Evolutionary conservation across 192 early-diverging fungal species (phyloP).

Genomic region (Backusella liffmaniae): DNA sequence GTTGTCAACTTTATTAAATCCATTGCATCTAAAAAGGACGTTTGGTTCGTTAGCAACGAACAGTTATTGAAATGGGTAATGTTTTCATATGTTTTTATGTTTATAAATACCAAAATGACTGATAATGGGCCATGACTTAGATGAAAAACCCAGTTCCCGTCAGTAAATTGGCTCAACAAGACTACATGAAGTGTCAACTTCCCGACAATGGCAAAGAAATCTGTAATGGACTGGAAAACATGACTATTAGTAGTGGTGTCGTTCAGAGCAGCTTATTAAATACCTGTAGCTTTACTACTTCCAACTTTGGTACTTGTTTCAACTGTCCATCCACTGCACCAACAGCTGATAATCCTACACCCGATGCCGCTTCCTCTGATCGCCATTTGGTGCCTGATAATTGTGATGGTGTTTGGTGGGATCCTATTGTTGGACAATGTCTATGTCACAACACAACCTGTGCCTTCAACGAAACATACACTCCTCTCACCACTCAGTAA

Average conservation of each 20-base stretch:
- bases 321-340: constrained; percentile 48
- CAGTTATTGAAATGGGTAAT: constrained; percentile 62
- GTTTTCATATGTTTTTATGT: background rate
- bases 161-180: constrained; percentile 54
- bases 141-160: constrained; percentile 78
- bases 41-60: constrained; percentile 69
- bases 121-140: background rate
- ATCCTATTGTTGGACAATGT: constrained; percentile 61
- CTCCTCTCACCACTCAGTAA: constrained; percentile 7
- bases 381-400: constrained; percentile 50
- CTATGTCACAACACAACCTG: constrained; percentile 54
- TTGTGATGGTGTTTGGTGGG: constrained; percentile 69
- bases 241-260: constrained; percentile 23
- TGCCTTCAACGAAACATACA: constrained; percentile 48
- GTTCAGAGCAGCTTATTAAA: constrained; percentile 36
- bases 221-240: constrained; percentile 65
- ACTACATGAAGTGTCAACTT: constrained; percentile 61
- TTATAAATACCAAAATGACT: background rate
- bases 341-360: constrained; percentile 41
- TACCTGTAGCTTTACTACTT: constrained; percentile 45
- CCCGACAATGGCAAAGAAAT: constrained; percentile 60
- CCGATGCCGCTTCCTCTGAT: constrained; percentile 29
- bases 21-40: constrained; percentile 49
- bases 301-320: constrained; percentile 51
- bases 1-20: constrained; percentile 54